Evolutionary conservation across 352 stramenopile genomes (phyloP), one percentile per base, ranked within the genome.

Genomic region (Phytophthora citricola): DNA sequence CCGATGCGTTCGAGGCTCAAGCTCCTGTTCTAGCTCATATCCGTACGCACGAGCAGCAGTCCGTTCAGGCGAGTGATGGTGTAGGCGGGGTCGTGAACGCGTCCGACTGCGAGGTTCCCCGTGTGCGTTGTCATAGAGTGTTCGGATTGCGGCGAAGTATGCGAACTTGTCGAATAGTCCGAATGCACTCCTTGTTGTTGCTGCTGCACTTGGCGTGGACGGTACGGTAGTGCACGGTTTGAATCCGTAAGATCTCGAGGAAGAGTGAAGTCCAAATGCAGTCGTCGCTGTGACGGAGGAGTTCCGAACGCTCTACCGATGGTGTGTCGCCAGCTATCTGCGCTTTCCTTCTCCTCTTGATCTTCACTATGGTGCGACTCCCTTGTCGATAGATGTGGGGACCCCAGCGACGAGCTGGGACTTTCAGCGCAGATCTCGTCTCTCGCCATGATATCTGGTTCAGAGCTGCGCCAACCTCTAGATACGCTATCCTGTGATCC

Each of bases 341-440:
- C 14, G 1, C 46, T 40, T 41, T 69, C 69, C 34, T 77, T 74
- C 47, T 71, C 65, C 51, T 77, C 69, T 48, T 74, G 55, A 20
- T 71, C 64, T 4, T 64, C 59, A 58, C 36, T 62, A 53, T 45
- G 34, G 12, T 11, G 43, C 11, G 45, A 54, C 5, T 46, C 49
- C 29, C 38, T 41, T 1, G 45, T 63, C 22, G 50, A 60, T n/a
- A 52, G 11, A 10, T 60, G 39, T 15, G 56, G 50, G 41, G 66
- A 73, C 9, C 15, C 68, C 20, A 65, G 38, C 2, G 71, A 69
- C 12, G 83, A 88, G 10, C 56, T 63, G 0, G 79, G 83, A 34
- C 83, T 91, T 70, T 90, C 83, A 15, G 68, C 67, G 43, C 80
- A 89, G 38, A 87, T 79, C 40, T 87, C 78, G 36, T 88, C 79